Evolutionary conservation across 1,284 basidiomycete species (phyloP), one percentile per base, ranked within the genome.

Genomic region (Cerioporus squamosus): DNA sequence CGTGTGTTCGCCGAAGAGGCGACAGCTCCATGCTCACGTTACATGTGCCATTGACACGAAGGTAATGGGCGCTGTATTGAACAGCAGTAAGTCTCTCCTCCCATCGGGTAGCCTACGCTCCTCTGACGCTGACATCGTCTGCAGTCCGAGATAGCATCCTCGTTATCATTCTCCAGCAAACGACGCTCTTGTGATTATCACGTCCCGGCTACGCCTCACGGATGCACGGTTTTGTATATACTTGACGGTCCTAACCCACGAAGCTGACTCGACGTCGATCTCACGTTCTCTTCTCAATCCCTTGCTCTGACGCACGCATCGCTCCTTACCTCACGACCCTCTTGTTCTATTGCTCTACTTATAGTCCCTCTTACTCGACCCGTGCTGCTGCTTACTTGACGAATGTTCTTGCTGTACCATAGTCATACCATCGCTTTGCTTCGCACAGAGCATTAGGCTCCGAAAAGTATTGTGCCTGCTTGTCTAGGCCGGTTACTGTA

Each of bases 31-130:
- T 67, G 72, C 81, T 20, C 82, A 86, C 66, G 64, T 81, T 26
- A 85, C 82, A 3, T 84, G 81, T 60, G 84, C 84, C 8, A 80
- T 82, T 46, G 81, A 87, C 67, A 82, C 79, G 38, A 69, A 72
- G 55, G 78, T 84, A 38, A 84, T 82, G 38, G 70, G 77, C 12
- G 66, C 71, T 22, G 74, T 84, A 15, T 79, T 84, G 20, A 70
- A 70, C 18, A 74, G 77, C 64, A 77, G 81, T 83, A 63, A 69
- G 80, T 71, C 14, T 20, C 8, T n/a, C 22, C 5, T 26, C 17
- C 1, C 7, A 14, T n/a, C 5, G 22, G 10, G 8, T 18, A 18
- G 15, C 20, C 40, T 5, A 9, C 24, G 18, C 39, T 15, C 12
- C 20, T 0, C 47, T 4, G 29, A 39, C 24, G 55, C 22, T 53